Conservation (phyloP, 2,329 filamentous ascomycete genomes). For the Diaporthe vexans region DNA sequence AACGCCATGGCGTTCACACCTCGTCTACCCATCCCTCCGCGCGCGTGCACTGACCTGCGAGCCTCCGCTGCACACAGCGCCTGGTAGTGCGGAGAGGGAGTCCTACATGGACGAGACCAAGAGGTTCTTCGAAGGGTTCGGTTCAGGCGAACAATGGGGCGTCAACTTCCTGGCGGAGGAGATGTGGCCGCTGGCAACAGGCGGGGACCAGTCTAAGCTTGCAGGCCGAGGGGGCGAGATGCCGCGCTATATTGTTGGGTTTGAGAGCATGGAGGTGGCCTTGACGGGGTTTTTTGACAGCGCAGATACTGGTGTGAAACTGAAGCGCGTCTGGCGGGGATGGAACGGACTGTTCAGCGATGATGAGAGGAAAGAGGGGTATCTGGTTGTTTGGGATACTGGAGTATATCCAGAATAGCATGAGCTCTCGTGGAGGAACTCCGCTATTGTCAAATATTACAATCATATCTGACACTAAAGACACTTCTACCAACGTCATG, state of each 20-base stretch:
- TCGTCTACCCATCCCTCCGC: conserved; percentile 80
- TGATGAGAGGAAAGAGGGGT: conserved; percentile 69
- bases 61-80: conserved; percentile 78
- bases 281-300: conserved; percentile 61
- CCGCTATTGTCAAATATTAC: background rate
- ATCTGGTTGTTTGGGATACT: conserved; percentile 73
- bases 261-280: conserved; percentile 68
- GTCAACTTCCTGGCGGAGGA: conserved; percentile 66
- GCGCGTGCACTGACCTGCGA: conserved; percentile 93
- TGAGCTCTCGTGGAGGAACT: background rate
- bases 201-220: background rate
- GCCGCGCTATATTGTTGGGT: conserved; percentile 72
- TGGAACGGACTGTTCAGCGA: conserved; percentile 76
- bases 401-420: conserved; percentile 49
- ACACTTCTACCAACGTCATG: background rate
- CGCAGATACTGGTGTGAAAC: conserved; percentile 56
- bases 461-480: background rate
- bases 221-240: conserved; percentile 46
- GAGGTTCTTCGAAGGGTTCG: conserved; percentile 81
- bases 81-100: conserved; percentile 72
- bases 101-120: conserved; percentile 91
- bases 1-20: conserved; percentile 92
- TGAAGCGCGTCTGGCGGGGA: conserved; percentile 66
- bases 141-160: conserved; percentile 45
- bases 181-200: conserved; percentile 58